Conservation (phyloP, 1,284 basidiomycete species). For the Ceraceosorus guamensis region DNA sequence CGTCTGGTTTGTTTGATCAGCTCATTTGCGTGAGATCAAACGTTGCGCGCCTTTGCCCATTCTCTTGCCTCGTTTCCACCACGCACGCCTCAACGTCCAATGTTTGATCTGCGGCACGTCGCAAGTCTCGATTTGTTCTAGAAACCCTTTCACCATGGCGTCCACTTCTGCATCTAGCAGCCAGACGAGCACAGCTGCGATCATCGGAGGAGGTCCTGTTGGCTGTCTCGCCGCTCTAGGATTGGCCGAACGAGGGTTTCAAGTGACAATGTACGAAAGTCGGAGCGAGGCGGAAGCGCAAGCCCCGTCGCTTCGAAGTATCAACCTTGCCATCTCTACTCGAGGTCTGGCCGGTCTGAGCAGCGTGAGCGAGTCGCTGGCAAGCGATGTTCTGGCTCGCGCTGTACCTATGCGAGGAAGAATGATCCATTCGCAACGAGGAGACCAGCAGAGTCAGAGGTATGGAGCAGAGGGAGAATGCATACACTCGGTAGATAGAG, state of each 20-base stretch:
- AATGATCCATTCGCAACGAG: conserved; percentile 71
- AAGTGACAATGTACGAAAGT: conserved; percentile 80
- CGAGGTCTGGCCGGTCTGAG: conserved; percentile 81
- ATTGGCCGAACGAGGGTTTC: conserved; percentile 79
- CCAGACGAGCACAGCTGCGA: conserved; percentile 29
- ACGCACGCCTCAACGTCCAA: too few species aligned
- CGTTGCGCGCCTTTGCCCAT: too few species aligned
- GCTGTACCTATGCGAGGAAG: conserved; percentile 89
- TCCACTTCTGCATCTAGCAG: background rate
- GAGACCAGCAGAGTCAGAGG: conserved; percentile 53
- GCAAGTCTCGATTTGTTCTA: too few species aligned
- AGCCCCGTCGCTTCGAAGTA: conserved; percentile 59
- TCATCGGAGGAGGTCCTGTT: conserved; percentile 82
- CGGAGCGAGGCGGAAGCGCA: conserved; percentile 51
- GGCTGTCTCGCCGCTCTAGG: conserved; percentile 83
- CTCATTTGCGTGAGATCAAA: too few species aligned
- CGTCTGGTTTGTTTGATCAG: too few species aligned
- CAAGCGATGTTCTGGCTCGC: conserved; percentile 66
- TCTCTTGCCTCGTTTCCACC: too few species aligned
- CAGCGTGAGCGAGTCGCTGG: conserved; percentile 59
- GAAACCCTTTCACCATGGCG: too few species aligned
- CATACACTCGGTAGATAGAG: conserved; percentile 87
- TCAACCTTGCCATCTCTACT: conserved; percentile 92
- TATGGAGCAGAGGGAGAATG: conserved; percentile 84
- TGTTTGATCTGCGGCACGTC: too few species aligned